Evolutionary conservation across 176 grass and related monocot genomes (phyloP).

Genomic region (Triticum monococcum): DNA sequence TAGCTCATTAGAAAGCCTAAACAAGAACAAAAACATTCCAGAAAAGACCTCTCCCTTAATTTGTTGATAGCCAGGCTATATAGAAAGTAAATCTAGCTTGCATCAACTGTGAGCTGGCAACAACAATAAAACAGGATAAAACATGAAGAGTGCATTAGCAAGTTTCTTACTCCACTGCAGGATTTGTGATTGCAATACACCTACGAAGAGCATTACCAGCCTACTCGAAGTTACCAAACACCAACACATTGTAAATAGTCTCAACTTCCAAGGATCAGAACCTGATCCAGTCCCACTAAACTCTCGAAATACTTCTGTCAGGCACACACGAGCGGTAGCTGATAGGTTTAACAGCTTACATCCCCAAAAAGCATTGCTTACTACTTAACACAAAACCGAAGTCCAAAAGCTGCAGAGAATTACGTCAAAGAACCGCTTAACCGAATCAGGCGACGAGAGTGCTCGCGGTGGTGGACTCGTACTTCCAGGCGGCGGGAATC

Average conservation of each 20-base stretch:
- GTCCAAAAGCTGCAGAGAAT: neutral
- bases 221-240: neutral
- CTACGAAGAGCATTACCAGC: neutral
- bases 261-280: neutral
- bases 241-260: conserved; percentile 1
- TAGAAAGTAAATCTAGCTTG: neutral
- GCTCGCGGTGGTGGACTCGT: conserved; percentile 39
- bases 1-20: neutral
- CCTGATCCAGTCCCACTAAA: neutral
- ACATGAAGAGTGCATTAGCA: neutral
- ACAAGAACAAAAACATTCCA: neutral
- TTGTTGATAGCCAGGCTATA: neutral
- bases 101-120: neutral
- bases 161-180: conserved; percentile 9
- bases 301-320: neutral
- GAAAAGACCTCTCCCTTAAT: neutral
- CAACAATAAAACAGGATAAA: neutral
- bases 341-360: conserved; percentile 15
- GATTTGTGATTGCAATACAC: neutral
- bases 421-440: conserved; percentile 12
- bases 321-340: neutral
- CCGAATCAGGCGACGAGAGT: conserved; percentile 28
- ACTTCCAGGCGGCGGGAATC: conserved; percentile 48
- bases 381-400: neutral
- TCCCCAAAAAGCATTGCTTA: conserved; percentile 7